Evolutionary conservation across 2,329 filamentous ascomycete genomes (phyloP).

Genomic region (Thelonectria rubi): DNA sequence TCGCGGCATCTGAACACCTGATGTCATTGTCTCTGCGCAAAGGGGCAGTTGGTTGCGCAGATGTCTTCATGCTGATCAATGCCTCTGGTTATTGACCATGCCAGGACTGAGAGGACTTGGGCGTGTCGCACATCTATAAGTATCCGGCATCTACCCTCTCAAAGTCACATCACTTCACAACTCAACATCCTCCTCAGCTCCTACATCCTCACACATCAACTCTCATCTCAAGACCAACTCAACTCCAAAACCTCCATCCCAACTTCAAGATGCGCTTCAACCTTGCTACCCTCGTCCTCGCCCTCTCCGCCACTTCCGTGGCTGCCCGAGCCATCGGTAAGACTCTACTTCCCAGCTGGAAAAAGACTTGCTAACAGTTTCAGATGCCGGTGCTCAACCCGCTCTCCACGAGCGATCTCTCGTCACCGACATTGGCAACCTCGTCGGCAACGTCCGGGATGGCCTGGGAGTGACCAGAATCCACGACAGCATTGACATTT

Average conservation of each 20-base stretch:
- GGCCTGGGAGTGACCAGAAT: background rate
- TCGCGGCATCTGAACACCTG: background rate
- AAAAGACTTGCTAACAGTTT: background rate
- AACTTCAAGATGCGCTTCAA: slow-evolving; percentile 10
- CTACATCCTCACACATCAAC: background rate
- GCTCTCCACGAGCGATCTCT: background rate
- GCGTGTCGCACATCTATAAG: background rate
- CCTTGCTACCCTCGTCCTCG: background rate
- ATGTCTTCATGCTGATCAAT: background rate
- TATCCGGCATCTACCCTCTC: background rate
- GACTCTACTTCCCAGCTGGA: background rate
- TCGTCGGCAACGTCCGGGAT: background rate
- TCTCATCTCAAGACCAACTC: background rate
- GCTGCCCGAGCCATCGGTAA: background rate
- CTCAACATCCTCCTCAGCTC: background rate
- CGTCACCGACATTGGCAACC: background rate
- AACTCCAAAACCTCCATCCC: background rate
- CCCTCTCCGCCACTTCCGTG: background rate
- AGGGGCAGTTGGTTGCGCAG: background rate
- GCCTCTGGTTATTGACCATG: no score
- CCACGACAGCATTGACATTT: background rate
- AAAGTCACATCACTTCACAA: background rate
- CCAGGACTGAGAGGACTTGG: background rate
- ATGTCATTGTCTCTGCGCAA: background rate
- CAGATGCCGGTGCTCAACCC: background rate